Base-by-base conservation (phyloP, 176 grass and related monocot species). In the Raddia distichophylla region DNA sequence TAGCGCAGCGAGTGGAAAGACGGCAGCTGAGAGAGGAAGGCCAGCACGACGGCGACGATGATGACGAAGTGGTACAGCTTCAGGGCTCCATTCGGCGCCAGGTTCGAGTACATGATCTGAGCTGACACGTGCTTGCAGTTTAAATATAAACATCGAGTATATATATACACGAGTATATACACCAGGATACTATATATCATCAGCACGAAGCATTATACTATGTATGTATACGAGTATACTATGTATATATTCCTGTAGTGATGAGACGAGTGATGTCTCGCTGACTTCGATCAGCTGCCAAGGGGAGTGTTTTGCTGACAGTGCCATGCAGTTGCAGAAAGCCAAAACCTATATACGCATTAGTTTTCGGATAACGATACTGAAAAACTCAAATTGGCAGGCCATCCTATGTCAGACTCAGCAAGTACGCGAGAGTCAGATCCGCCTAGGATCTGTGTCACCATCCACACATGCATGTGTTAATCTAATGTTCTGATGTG, bases 31-130 rank as follows among this genome's bases (percentile, higher is more conserved):
- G 95, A 94, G 6, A 94, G 90, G 32, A 89, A 66, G 9, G 91
- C 63, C 57, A 98, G 71, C 60, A 93, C 95, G 47, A 91, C 73
- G 0, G 90, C 86, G 37, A 93, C 92, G 73, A 91, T 40, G 44
- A 97, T 77, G 85, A 98, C 81, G 88, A 94, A 98, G 17, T 98
- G 92, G 75, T 98, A 98, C 63, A 98, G 64, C 74, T 79, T 98
- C 69, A 98, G 5, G 0, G 88, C 75, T 3, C 92, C 92, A 63
- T 91, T 16, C 1, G 92, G 92, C 42, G 53, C 81, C 35, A 98
- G 49, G 52, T 76, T 88, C 7, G 81, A 87, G 83, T 97, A 94
- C 90, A 97, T 92, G 15, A 97, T 97, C 95, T 94, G 75, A 61
- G 68, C 0, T 17, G 17, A 43, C 17, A 17, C 40, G 15, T 55